A percentile compares a stretch with the other conserved stretches of the same genome.
Evolutionary conservation across 1,284 basidiomycete genomes (phyloP).

Genomic region (Fomitopsis schrenkii): DNA sequence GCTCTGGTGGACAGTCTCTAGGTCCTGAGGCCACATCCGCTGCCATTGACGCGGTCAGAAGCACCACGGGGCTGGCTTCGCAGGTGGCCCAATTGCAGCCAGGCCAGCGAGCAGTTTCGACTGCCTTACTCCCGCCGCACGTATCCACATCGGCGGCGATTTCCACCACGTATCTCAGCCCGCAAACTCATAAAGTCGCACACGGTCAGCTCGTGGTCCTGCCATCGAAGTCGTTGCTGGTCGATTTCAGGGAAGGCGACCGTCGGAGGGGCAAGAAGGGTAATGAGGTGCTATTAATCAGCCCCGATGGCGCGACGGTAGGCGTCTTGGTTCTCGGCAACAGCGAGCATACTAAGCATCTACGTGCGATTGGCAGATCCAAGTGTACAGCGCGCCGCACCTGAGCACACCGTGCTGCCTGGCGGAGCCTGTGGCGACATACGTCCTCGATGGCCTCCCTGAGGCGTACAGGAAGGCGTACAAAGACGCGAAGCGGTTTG

Average conservation of each 20-base stretch:
- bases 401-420: constrained; percentile 45
- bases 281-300: constrained; percentile 42
- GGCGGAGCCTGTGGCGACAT: constrained; percentile 35
- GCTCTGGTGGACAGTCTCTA: neutral
- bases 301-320: constrained; percentile 33
- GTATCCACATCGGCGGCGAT: constrained; percentile 32
- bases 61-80: no score
- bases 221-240: constrained; percentile 42
- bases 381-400: constrained; percentile 44
- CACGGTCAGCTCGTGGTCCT: constrained; percentile 46
- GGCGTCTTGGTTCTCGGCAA: neutral
- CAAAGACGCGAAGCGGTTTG: constrained; percentile 38
- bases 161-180: constrained; percentile 33
- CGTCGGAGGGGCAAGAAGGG: constrained; percentile 42
- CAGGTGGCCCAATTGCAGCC: neutral
- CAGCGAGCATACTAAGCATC: neutral
- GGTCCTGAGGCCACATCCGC: neutral
- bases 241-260: constrained; percentile 53
- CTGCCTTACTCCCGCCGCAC: neutral
- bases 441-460: constrained; percentile 35
- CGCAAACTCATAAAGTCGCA: constrained; percentile 44
- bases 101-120: neutral
- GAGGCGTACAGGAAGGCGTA: constrained; percentile 39
- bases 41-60: no score
- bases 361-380: constrained; percentile 28